phyloP scores from a whole-genome alignment of 768 basidiomycete species.

The Lentinula edodes region DNA sequence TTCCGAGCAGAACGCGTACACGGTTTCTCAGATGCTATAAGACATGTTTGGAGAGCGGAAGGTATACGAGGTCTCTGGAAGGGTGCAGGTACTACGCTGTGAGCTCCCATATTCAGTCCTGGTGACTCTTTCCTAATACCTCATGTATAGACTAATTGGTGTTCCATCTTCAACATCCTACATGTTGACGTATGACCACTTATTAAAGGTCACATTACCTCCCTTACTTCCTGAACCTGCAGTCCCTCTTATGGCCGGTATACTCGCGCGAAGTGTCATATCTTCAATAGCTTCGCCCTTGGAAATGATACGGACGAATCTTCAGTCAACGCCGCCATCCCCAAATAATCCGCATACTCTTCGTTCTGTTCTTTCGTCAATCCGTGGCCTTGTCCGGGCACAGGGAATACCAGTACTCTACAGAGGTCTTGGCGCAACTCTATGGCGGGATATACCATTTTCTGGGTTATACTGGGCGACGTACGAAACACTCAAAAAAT shows the following conservation, averaged over 20 bases:
- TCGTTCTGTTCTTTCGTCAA: constrained; percentile 61
- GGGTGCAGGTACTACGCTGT: constrained; percentile 89
- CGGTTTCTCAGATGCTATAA: constrained; percentile 83
- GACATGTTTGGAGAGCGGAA: constrained; percentile 75
- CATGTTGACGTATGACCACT: constrained; percentile 93
- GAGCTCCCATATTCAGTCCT: constrained; percentile 24
- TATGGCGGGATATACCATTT: constrained; percentile 98
- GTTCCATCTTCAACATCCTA: constrained; percentile 91
- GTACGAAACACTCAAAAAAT: constrained; percentile 78
- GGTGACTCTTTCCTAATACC: neutral
- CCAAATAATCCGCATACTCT: constrained; percentile 72
- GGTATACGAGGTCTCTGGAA: constrained; percentile 91
- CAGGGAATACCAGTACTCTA: constrained; percentile 74
- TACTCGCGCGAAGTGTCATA: constrained; percentile 74
- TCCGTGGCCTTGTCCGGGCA: constrained; percentile 51
- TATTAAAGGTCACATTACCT: constrained; percentile 60
- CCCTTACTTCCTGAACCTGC: constrained; percentile 49
- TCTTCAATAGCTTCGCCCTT: constrained; percentile 80
- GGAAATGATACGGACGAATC: constrained; percentile 89
- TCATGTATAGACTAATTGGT: constrained; percentile 62
- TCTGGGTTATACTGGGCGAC: constrained; percentile 96
- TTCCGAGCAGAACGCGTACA: constrained; percentile 68
- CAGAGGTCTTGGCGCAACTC: constrained; percentile 85
- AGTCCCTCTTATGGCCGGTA: constrained; percentile 76
- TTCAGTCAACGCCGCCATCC: constrained; percentile 80